phyloP scores from a whole-genome alignment of 345 rosid species.

The Populus davidiana region DNA sequence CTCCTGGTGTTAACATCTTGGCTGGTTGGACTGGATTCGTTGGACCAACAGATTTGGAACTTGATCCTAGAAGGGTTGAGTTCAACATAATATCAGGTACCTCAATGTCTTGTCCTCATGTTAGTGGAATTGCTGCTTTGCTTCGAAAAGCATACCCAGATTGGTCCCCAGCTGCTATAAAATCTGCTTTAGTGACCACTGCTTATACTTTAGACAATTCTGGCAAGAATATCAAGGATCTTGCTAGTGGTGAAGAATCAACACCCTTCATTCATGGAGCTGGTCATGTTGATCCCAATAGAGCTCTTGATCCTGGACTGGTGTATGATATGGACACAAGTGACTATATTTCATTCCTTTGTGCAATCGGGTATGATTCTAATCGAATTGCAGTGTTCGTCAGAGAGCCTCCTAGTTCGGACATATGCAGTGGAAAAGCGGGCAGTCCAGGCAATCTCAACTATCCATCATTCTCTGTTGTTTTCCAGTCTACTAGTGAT shows the following conservation, averaged over 20 bases:
- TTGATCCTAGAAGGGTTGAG: conserved; percentile 32
- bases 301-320: conserved; percentile 74
- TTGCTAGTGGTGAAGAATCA: conserved; percentile 58
- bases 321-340: conserved; percentile 56
- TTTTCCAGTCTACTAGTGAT: conserved; percentile 27
- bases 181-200: conserved; percentile 26
- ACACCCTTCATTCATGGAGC: conserved; percentile 73
- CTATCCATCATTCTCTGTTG: conserved; percentile 29
- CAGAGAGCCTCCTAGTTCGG: conserved; percentile 38
- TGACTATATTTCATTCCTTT: conserved; percentile 67
- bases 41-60: conserved; percentile 25
- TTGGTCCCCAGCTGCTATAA: conserved; percentile 28
- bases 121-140: conserved; percentile 30
- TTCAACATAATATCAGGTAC: conserved; percentile 33
- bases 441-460: conserved; percentile 35
- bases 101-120: conserved; percentile 30
- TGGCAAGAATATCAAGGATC: conserved; percentile 62
- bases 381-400: conserved; percentile 53
- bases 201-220: conserved; percentile 57
- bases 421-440: conserved; percentile 34
- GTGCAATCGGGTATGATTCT: conserved; percentile 66
- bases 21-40: conserved; percentile 29
- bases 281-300: conserved; percentile 83
- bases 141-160: conserved; percentile 21
- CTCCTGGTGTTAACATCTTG: conserved; percentile 29